These are phyloP conservation scores for Cytospora schulzeri DNA, from an alignment of 2,329 filamentous ascomycete genomes.

Conservation along the genomic window DNA sequence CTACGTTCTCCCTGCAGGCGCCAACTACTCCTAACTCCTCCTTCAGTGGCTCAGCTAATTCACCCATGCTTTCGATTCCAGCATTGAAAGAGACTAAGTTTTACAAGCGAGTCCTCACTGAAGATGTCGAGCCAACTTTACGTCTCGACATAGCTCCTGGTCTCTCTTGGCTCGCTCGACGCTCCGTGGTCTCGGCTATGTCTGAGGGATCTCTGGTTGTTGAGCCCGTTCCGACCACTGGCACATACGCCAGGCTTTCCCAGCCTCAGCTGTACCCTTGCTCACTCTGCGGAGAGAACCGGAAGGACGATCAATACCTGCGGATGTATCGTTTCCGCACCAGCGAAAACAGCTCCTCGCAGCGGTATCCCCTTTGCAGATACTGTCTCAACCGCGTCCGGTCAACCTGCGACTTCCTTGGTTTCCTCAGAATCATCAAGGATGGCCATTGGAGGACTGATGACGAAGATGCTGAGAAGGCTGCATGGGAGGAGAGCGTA, in stretches of 20 bases:
- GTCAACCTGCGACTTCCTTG: slow-evolving; percentile 88
- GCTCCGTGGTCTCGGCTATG: slow-evolving; percentile 80
- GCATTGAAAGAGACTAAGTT: slow-evolving; percentile 89
- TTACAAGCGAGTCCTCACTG: slow-evolving; percentile 83
- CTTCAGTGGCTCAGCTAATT: slow-evolving; percentile 47
- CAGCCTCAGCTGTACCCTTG: slow-evolving; percentile 68
- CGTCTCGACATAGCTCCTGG: slow-evolving; percentile 87
- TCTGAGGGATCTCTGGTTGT: slow-evolving; percentile 85
- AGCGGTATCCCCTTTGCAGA: slow-evolving; percentile 85
- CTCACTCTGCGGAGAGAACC: slow-evolving; percentile 83
- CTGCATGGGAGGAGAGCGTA: slow-evolving; percentile 93
- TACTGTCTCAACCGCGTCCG: slow-evolving; percentile 85
- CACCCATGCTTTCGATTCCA: slow-evolving; percentile 46
- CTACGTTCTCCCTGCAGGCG: slow-evolving; percentile 58
- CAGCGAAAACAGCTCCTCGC: slow-evolving; percentile 81
- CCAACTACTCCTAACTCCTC: slow-evolving; percentile 60
- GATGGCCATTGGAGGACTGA: slow-evolving; percentile 90
- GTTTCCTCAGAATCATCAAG: slow-evolving; percentile 86
- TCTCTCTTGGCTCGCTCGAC: slow-evolving; percentile 88
- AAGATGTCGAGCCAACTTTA: slow-evolving; percentile 94
- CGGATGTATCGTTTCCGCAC: slow-evolving; percentile 88
- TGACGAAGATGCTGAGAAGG: slow-evolving; percentile 79
- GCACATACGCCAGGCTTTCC: slow-evolving; percentile 50
- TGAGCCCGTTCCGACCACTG: slow-evolving; percentile 74
- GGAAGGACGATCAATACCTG: slow-evolving; percentile 70